A percentile compares a stretch with the other conserved stretches of the same genome.
Conservation (phyloP, 208 protist genomes). For the Novymonas esmeraldas region DNA sequence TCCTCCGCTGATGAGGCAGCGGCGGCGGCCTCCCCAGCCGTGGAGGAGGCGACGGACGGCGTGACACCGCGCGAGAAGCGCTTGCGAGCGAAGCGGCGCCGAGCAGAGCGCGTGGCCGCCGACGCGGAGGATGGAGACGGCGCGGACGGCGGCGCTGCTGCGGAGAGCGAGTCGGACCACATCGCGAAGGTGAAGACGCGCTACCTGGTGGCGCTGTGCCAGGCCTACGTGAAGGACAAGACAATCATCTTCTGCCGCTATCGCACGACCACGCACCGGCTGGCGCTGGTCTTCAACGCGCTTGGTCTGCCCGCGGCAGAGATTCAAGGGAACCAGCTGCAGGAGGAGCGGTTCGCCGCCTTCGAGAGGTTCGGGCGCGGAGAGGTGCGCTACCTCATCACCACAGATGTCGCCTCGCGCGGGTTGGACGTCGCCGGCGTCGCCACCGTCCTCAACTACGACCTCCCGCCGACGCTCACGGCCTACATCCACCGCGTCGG, state of each 20-base stretch:
- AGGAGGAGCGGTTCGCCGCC: conserved; percentile 84
- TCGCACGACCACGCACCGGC: conserved; percentile 80
- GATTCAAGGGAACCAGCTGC: conserved; percentile 85
- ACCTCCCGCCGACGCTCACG: conserved; percentile 96
- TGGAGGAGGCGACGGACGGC: conserved; percentile 43
- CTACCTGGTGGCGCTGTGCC: conserved; percentile 82
- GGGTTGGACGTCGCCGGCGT: conserved; percentile 98
- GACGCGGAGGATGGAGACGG: conserved; percentile 11
- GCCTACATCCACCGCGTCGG: conserved; percentile 99
- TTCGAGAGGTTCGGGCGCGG: conserved; percentile 81
- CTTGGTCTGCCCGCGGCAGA: conserved; percentile 74
- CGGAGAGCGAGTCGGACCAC: conserved; percentile 52
- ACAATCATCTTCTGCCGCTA: conserved; percentile 92
- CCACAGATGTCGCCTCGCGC: conserved; percentile 91
- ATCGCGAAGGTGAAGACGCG: conserved; percentile 78
- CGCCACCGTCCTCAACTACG: conserved; percentile 97
- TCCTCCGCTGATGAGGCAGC: conserved; percentile 2
- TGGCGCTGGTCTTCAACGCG: conserved; percentile 78
- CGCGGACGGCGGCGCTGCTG: not conserved
- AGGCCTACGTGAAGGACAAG: conserved; percentile 72
- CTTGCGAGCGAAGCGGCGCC: conserved; percentile 50
- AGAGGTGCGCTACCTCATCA: conserved; percentile 88
- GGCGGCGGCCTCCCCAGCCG: not conserved
- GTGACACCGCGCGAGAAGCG: conserved; percentile 41
- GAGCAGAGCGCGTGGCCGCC: conserved; percentile 18